A percentile compares a stretch with the other conserved stretches of the same genome.
Conservation (phyloP, 306 rosid species). For the Begonia fuchsioides region DNA sequence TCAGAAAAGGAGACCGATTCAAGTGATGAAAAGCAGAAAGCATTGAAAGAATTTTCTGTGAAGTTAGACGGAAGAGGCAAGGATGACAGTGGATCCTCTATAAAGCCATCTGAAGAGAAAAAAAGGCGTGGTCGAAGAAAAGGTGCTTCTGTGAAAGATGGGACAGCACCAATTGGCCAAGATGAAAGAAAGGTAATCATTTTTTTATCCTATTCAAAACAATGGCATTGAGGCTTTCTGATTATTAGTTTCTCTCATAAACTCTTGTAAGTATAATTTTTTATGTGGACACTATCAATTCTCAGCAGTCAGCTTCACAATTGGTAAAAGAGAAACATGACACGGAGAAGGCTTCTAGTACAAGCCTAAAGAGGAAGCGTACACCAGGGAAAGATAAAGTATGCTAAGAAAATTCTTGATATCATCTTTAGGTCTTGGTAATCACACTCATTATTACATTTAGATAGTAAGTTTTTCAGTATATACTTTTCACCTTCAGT, state of each 20-base stretch:
- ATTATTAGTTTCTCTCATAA: not conserved
- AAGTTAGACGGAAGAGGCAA: constrained; percentile 33
- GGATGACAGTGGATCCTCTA: constrained; percentile 24
- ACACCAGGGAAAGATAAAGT: constrained; percentile 55
- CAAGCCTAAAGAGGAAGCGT: constrained; percentile 56
- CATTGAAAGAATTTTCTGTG: constrained; percentile 35
- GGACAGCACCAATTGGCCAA: constrained; percentile 23
- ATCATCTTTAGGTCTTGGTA: too few relatives aligned
- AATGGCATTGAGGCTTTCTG: not conserved
- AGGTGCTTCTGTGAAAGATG: constrained; percentile 22
- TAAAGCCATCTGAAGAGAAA: constrained; percentile 35
- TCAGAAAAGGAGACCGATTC: constrained; percentile 30
- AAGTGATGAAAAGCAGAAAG: constrained; percentile 42
- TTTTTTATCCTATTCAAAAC: too few relatives aligned
- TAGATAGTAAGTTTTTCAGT: too few relatives aligned
- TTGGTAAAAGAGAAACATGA: constrained; percentile 27
- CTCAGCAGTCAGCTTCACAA: constrained; percentile 30
- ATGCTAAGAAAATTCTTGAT: not conserved
- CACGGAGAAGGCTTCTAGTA: constrained; percentile 36
- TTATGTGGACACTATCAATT: constrained; percentile 38
- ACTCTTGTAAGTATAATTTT: not conserved
- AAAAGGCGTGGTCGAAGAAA: constrained; percentile 32
- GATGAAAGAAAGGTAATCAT: constrained; percentile 29
- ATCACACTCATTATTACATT: too few relatives aligned
- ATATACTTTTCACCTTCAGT: too few relatives aligned